Percentiles rank a stretch among this genome's conserved stretches.
Conservation (phyloP, 2,329 filamentous ascomycete species). For the Aspergillus udagawae region DNA sequence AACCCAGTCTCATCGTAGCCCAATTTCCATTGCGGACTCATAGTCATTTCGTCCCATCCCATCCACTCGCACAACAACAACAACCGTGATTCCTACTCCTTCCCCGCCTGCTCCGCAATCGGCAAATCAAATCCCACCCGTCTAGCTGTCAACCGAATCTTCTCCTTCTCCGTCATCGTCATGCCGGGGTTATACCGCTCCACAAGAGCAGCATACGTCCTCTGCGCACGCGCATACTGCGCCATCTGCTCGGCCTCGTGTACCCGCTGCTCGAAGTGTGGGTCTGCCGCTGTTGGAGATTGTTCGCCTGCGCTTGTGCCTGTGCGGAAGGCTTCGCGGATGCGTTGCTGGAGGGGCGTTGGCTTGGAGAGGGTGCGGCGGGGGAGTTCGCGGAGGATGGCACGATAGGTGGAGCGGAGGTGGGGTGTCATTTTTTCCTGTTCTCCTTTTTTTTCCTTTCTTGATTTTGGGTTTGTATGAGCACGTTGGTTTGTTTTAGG, state of each 20-base stretch:
- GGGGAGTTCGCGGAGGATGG: slow-evolving; percentile 83
- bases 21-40: background rate
- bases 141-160: slow-evolving; percentile 75
- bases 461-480: background rate
- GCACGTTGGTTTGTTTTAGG: background rate
- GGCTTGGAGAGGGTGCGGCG: slow-evolving; percentile 60
- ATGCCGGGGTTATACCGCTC: slow-evolving; percentile 94
- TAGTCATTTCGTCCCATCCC: background rate
- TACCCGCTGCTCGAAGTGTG: slow-evolving; percentile 23
- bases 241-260: slow-evolving; percentile 71
- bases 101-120: slow-evolving; percentile 47
- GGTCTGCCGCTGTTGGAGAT: slow-evolving; percentile 14
- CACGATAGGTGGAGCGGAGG: slow-evolving; percentile 76
- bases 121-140: slow-evolving; percentile 90
- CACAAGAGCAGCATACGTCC: slow-evolving; percentile 72
- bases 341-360: slow-evolving; percentile 65
- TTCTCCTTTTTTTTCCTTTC: slow-evolving; percentile 8
- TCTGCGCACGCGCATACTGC: slow-evolving; percentile 78
- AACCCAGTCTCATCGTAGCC: background rate
- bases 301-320: slow-evolving; percentile 22
- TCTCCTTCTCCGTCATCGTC: slow-evolving; percentile 79
- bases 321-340: slow-evolving; percentile 60
- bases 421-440: slow-evolving; percentile 29
- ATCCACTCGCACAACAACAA: background rate
- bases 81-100: slow-evolving; percentile 1